Base-by-base conservation (phyloP, 1,284 basidiomycete genomes). In the Irpex rosettiformis region DNA sequence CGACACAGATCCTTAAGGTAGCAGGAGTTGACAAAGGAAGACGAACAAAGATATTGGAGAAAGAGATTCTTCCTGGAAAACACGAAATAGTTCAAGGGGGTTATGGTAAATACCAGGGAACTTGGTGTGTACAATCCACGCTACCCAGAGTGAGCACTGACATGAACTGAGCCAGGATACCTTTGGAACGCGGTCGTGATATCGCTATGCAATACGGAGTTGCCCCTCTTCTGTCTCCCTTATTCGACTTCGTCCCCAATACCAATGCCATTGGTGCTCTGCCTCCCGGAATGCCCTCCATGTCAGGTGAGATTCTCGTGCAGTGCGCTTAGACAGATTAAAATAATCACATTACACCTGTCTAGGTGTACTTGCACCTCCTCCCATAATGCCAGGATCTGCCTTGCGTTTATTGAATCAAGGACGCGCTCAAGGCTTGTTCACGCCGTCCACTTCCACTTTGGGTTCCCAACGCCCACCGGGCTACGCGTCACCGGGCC, bases 51-150 rank as follows among this genome's bases (percentile, higher is more conserved):
- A 98, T 98, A 59, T 82, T 99, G 37, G 97, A 99, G 78, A 97
- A 96, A 73, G 96, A 99, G 77, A 93, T 99, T 62, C 82, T 96
- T 43, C 91, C 91, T 49, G 96, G 96, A 55, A 90, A 94, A 74
- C 96, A 99, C 74, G 96, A 99, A 75, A 99, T 99, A 74, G 94
- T 99, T 10, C 97, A 99, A 73, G 97, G 97, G 52, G 97, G 97
- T 43, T 99, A 98, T 70, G 97, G 97, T 47, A 98, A 98, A 77
- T 99, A 98, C 73, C 97, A 99, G 73, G 97, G 97, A 61, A 99
- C 97, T 54, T 99, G 97, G 96, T 95, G 67, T 71, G 79, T 70
- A 40, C 11, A 28, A n/a, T 51, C 27, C 30, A 18, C 55, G 4
- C 40, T 54, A 30, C 37, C 33, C 52, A 21, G 45, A 43, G 22